These are phyloP conservation scores for Polygonum maritimum DNA, from an alignment of 148 eudicot species.

Conservation along the genomic window DNA sequence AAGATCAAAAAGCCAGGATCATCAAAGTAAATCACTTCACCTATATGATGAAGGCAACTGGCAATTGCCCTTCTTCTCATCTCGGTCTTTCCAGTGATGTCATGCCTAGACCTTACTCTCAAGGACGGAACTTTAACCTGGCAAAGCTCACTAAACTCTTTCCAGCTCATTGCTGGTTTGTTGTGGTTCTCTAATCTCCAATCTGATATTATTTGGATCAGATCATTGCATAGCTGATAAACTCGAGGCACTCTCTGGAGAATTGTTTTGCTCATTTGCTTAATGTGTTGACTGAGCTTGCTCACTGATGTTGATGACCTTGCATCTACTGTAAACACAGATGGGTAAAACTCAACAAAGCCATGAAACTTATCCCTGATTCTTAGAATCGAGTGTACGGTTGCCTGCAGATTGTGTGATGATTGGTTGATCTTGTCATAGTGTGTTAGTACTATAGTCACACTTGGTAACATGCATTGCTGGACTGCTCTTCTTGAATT, in stretches of 20 bases:
- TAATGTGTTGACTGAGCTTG: constrained; percentile 68
- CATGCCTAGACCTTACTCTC: constrained; percentile 55
- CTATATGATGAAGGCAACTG: constrained; percentile 68
- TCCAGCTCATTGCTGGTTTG: constrained; percentile 79
- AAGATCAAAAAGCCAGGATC: constrained; percentile 59
- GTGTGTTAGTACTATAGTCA: constrained; percentile 71
- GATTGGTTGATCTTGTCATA: constrained; percentile 56
- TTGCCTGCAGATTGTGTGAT: constrained; percentile 43
- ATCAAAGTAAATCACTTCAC: constrained; percentile 83
- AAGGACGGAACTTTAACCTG: constrained; percentile 64
- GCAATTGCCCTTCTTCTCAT: constrained; percentile 69
- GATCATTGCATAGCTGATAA: constrained; percentile 70
- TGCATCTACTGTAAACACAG: constrained; percentile 86
- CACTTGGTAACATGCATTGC: constrained; percentile 82
- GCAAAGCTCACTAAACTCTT: constrained; percentile 67
- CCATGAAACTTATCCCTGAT: constrained; percentile 58
- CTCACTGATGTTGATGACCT: constrained; percentile 74
- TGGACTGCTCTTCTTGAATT: constrained; percentile 76
- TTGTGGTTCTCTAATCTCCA: constrained; percentile 65
- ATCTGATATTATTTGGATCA: constrained; percentile 47
- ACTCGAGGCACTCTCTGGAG: constrained; percentile 78
- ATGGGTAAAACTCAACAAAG: constrained; percentile 61
- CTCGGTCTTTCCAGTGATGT: constrained; percentile 56
- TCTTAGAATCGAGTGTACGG: constrained; percentile 47
- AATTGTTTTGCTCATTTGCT: constrained; percentile 46